These are phyloP conservation scores for Prosopis cineraria DNA, from an alignment of 306 rosid species.

Conservation along the genomic window DNA sequence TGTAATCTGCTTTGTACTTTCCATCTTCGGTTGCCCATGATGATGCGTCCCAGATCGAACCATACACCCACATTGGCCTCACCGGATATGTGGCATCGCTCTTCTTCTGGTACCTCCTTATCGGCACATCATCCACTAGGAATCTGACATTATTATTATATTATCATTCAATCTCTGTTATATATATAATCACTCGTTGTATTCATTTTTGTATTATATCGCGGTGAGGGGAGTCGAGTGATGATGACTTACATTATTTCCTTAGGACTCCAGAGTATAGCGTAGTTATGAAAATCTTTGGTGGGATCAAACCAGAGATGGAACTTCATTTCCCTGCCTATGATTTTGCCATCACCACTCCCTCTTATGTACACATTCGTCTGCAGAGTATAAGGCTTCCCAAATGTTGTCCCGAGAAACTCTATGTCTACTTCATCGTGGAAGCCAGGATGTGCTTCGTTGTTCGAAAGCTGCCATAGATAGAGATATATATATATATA, in stretches of 20 bases:
- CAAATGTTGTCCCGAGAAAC: slow-evolving; percentile 94
- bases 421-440: slow-evolving; percentile 99
- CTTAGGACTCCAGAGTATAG: slow-evolving; percentile 82
- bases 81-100: slow-evolving; percentile 75
- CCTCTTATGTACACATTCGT: slow-evolving; percentile 96
- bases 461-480: slow-evolving; percentile 92
- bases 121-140: slow-evolving; percentile 94
- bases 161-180: background rate
- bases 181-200: no score
- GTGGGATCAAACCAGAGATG: slow-evolving; percentile 98
- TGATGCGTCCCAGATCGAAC: slow-evolving; percentile 99
- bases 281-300: slow-evolving; percentile 81
- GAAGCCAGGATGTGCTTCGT: slow-evolving; percentile 90
- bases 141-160: slow-evolving; percentile 50
- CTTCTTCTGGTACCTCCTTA: slow-evolving; percentile 83
- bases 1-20: slow-evolving; percentile 90
- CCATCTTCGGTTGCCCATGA: slow-evolving; percentile 99
- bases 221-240: background rate
- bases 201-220: no score
- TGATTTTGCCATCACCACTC: slow-evolving; percentile 82
- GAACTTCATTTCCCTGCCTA: slow-evolving; percentile 97
- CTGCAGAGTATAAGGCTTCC: slow-evolving; percentile 90
- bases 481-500: no score
- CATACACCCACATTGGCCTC: slow-evolving; percentile 96
- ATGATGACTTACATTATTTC: slow-evolving; percentile 87